Percentiles rank a stretch among this genome's conserved stretches.
Evolutionary conservation across 805 yeast genomes (phyloP).

Genomic region (Yarrowia sp.): DNA sequence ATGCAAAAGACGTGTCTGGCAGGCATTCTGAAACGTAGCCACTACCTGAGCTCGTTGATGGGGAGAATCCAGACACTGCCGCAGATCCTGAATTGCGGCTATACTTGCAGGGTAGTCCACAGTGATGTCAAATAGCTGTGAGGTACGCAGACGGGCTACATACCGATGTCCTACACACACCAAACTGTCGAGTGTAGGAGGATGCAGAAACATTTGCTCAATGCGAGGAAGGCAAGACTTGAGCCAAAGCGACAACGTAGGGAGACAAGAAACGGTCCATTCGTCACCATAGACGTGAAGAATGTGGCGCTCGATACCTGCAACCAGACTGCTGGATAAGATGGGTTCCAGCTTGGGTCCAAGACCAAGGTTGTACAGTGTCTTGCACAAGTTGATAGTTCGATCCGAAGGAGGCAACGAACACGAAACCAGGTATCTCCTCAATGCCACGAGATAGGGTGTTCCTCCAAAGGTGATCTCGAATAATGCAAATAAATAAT

Average conservation of each 20-base stretch:
- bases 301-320: neutral
- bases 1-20: conserved; percentile 55
- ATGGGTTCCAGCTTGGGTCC: conserved; percentile 1
- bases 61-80: conserved; percentile 47
- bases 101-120: conserved; percentile 50
- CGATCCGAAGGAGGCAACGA: conserved; percentile 7
- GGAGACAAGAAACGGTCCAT: conserved; percentile 6
- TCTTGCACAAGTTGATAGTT: conserved; percentile 15
- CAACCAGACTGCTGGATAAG: neutral
- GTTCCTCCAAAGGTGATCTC: conserved; percentile 5
- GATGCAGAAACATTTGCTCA: conserved; percentile 15
- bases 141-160: conserved; percentile 42
- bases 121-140: conserved; percentile 60
- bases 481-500: conserved; percentile 22
- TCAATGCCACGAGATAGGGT: neutral
- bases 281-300: neutral
- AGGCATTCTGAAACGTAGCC: conserved; percentile 45
- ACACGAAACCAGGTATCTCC: neutral
- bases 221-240: neutral
- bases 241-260: neutral
- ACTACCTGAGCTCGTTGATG: conserved; percentile 54
- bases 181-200: neutral
- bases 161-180: neutral
- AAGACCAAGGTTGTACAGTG: neutral
- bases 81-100: conserved; percentile 56